Evolutionary conservation across 2,329 filamentous ascomycete species (phyloP).

Genomic region (Esteya vermicola): DNA sequence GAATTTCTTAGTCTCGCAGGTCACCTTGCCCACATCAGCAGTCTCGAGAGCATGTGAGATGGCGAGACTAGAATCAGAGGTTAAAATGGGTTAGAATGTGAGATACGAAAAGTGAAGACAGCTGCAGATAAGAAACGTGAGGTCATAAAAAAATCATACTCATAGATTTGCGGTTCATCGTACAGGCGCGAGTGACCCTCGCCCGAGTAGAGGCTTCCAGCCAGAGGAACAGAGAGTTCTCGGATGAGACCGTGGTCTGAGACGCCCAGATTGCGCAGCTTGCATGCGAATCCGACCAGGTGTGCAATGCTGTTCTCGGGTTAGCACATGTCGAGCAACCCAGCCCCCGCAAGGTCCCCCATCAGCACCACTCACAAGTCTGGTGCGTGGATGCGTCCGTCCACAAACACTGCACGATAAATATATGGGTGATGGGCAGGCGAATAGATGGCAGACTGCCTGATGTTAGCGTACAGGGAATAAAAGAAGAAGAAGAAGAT

Average conservation of each 20-base stretch:
- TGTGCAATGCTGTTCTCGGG: slow-evolving; percentile 54
- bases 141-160: slow-evolving; percentile 14
- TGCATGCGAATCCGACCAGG: slow-evolving; percentile 83
- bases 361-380: slow-evolving; percentile 74
- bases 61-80: slow-evolving; percentile 37
- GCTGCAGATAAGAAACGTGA: not conserved
- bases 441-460: slow-evolving; percentile 67
- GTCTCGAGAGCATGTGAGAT: slow-evolving; percentile 64
- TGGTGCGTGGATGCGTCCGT: slow-evolving; percentile 79
- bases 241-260: slow-evolving; percentile 87
- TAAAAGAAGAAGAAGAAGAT: not conserved
- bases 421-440: slow-evolving; percentile 83
- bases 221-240: slow-evolving; percentile 76
- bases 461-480: slow-evolving; percentile 12
- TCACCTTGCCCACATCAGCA: slow-evolving; percentile 31
- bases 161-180: slow-evolving; percentile 77
- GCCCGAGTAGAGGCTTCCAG: slow-evolving; percentile 79
- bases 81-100: not conserved
- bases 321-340: no score
- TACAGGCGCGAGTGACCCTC: slow-evolving; percentile 92
- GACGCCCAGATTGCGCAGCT: slow-evolving; percentile 83
- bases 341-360: no score
- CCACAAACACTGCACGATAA: slow-evolving; percentile 89
- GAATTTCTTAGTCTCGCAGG: slow-evolving; percentile 37
- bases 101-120: slow-evolving; percentile 4